Base-by-base conservation (phyloP, 805 yeast species). In the Nakazawaea siamensis region DNA sequence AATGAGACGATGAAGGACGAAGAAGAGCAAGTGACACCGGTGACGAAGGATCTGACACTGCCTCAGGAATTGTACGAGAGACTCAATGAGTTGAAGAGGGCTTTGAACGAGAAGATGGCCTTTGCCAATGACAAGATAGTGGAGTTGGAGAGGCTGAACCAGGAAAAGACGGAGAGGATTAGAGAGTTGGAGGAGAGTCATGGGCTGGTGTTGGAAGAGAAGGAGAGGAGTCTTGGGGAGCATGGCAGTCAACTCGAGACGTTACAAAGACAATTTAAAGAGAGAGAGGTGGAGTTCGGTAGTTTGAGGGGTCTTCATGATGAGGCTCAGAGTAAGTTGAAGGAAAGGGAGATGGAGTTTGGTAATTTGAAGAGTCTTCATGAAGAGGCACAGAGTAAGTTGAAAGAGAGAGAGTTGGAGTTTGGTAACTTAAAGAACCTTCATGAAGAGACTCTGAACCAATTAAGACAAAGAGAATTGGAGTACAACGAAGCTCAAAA, bases 31-130 rank as follows among this genome's bases (percentile, higher is more conserved):
- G 23, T 20, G 23, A 8, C 10, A 20, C 10, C 23, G 10, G 23
- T 10, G 23, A n/a, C n/a, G n/a, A n/a, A n/a, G n/a, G n/a, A n/a
- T 20, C 23, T 20, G 23, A 7, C 23, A 20, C 10, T 10, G 7
- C 23, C 23, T 20, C 23, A 20, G 10, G 23, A 20, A 13, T 26
- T 35, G 10, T 35, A 35, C 15, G 31, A 25, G 2, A 17, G 38
- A 9, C 19, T 35, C 15, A 35, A 24, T 17, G 38, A 29, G 4
- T 25, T 35, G 27, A 35, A 35, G 18, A 19, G 8, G 16, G 30
- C 38, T 3, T 35, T 35, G 31, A 35, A 35, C 24, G 31, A 29
- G 14, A 35, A 35, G 25, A 35, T 35, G 38, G 25, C 12, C 6
- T 21, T 11, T 30, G 38, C 38, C 13, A 35, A 30, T 14, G 34